phyloP scores from a whole-genome alignment of 2,329 filamentous ascomycete genomes.

The Fonsecaea multimorphosa region DNA sequence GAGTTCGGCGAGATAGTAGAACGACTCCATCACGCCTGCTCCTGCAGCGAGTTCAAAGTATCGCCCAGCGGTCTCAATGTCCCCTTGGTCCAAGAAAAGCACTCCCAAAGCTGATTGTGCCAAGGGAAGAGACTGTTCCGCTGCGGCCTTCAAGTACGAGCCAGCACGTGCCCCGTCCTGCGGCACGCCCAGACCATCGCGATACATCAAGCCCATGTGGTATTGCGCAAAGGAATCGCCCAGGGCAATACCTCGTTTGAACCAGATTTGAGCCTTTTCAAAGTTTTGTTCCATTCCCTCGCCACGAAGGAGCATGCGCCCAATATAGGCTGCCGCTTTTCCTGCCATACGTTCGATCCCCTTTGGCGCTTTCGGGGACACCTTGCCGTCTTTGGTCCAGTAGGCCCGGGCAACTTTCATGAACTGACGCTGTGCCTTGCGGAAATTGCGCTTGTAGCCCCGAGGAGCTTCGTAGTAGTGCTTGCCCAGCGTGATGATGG shows the following conservation, averaged over 20 bases:
- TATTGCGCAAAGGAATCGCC: constrained; percentile 86
- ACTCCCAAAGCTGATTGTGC: constrained; percentile 83
- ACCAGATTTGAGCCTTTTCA: constrained; percentile 78
- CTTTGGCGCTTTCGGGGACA: constrained; percentile 70
- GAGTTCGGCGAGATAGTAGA: constrained; percentile 91
- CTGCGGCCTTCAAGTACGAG: constrained; percentile 76
- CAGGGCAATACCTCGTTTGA: constrained; percentile 75
- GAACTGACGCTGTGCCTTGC: constrained; percentile 79
- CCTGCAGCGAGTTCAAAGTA: constrained; percentile 88
- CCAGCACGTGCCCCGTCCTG: constrained; percentile 75
- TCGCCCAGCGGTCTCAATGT: constrained; percentile 76
- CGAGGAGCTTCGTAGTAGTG: constrained; percentile 88
- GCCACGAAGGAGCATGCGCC: constrained; percentile 86
- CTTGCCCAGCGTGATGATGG: constrained; percentile 82
- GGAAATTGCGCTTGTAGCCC: constrained; percentile 73
- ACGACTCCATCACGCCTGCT: constrained; percentile 84
- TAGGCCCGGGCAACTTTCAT: constrained; percentile 77
- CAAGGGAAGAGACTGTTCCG: constrained; percentile 79
- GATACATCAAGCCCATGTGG: constrained; percentile 80
- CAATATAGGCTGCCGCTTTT: constrained; percentile 85
- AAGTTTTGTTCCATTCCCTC: constrained; percentile 83
- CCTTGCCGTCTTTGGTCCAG: constrained; percentile 80
- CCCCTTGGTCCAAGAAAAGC: constrained; percentile 86
- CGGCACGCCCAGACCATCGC: constrained; percentile 75
- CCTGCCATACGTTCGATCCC: constrained; percentile 78